A percentile compares a stretch with the other conserved stretches of the same genome.
phyloP scores from a whole-genome alignment of 1,284 basidiomycete genomes.

The Agaricales sp. region DNA sequence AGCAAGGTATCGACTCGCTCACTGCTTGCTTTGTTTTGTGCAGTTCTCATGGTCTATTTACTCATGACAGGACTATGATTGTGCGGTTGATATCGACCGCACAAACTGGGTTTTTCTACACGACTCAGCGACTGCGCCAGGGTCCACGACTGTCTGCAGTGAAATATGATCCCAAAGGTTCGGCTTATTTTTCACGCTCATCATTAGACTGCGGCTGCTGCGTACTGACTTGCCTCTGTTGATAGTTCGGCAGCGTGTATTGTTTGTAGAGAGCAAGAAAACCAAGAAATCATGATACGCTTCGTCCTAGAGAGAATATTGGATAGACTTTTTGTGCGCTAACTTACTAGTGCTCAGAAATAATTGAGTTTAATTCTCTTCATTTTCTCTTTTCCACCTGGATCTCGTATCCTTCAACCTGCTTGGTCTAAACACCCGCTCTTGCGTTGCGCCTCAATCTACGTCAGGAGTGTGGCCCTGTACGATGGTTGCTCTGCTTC shows the following conservation, averaged over 20 bases:
- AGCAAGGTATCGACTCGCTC: constrained; percentile 31
- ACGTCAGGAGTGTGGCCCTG: too few relatives aligned
- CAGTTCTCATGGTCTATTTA: background rate
- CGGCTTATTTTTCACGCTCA: constrained; percentile 16
- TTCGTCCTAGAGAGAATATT: too few relatives aligned
- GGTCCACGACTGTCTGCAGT: constrained; percentile 71
- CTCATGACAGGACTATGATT: constrained; percentile 57
- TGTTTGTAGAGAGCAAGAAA: constrained; percentile 75
- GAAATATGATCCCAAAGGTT: constrained; percentile 85
- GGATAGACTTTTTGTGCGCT: too few relatives aligned
- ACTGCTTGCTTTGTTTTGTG: background rate
- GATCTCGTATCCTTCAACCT: too few relatives aligned
- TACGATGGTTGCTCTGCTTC: too few relatives aligned
- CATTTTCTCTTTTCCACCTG: background rate
- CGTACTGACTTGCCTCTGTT: background rate
- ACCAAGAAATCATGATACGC: constrained; percentile 31
- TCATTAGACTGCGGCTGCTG: constrained; percentile 12
- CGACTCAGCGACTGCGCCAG: constrained; percentile 61
- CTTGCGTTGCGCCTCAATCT: too few relatives aligned
- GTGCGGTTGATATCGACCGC: constrained; percentile 84
- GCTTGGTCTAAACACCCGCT: too few relatives aligned
- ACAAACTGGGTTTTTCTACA: constrained; percentile 86
- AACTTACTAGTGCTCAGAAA: background rate
- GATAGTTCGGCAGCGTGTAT: constrained; percentile 59
- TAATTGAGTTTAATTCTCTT: background rate